Percentiles rank a stretch among this genome's conserved stretches.
These are phyloP conservation scores for Daldinia childiae DNA, from an alignment of 495 filamentous ascomycete species.

Conservation along the genomic window DNA sequence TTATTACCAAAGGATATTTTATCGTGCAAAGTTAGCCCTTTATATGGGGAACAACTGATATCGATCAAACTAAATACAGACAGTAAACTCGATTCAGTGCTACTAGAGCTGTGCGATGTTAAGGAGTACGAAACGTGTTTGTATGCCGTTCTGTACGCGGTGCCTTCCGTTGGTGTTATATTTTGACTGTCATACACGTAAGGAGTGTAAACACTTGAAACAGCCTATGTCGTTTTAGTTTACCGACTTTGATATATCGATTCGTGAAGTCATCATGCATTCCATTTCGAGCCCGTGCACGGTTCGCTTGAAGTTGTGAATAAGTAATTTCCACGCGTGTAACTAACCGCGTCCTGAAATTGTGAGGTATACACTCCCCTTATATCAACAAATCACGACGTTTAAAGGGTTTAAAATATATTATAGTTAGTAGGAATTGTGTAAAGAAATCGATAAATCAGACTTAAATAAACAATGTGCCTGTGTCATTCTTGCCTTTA, in stretches of 20 bases:
- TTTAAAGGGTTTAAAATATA: too few species aligned
- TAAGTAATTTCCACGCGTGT: too few species aligned
- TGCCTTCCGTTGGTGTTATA: neutral
- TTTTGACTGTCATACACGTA: neutral
- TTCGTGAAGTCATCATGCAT: neutral
- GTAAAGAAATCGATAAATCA: too few species aligned
- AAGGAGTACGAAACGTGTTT: neutral
- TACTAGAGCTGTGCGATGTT: neutral
- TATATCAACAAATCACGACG: too few species aligned
- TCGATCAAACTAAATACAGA: neutral
- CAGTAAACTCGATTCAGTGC: neutral
- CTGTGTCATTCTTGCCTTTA: too few species aligned
- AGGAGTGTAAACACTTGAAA: neutral
- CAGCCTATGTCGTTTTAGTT: neutral
- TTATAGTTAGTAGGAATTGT: too few species aligned
- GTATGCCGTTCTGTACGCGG: neutral
- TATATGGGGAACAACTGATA: neutral
- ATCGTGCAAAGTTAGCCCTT: neutral
- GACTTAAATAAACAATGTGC: too few species aligned
- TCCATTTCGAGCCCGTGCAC: too few species aligned
- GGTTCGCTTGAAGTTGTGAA: too few species aligned
- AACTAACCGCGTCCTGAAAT: too few species aligned
- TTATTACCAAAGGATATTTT: neutral
- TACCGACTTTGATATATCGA: neutral
- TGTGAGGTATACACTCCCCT: too few species aligned